Conservation (phyloP, 2,329 filamentous ascomycete species). For the Leptographium procerum region DNA sequence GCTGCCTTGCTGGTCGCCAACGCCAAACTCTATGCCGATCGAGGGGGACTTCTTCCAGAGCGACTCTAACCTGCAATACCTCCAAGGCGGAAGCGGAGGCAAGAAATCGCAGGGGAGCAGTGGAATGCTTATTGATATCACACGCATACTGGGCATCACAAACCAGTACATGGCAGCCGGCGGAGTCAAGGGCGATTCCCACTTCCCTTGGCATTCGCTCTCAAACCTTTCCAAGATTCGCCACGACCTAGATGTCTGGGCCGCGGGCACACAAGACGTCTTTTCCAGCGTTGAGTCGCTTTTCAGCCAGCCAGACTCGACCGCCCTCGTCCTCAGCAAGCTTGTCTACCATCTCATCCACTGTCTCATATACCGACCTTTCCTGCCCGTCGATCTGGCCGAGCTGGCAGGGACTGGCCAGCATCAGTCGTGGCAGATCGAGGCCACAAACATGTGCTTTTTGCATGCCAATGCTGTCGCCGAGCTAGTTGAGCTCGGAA, state of each 20-base stretch:
- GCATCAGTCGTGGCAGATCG: conserved; percentile 86
- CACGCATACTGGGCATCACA: conserved; percentile 69
- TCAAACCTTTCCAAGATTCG: conserved; percentile 79
- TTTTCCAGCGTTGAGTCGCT: conserved; percentile 66
- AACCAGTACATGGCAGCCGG: conserved; percentile 76
- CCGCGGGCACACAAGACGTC: conserved; percentile 65
- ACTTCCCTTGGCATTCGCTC: conserved; percentile 82
- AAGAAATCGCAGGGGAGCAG: conserved; percentile 65
- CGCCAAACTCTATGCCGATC: conserved; percentile 46
- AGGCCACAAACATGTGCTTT: conserved; percentile 78
- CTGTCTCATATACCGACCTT: conserved; percentile 77
- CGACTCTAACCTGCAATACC: conserved; percentile 64
- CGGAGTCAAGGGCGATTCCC: conserved; percentile 78
- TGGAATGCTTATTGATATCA: conserved; percentile 76
- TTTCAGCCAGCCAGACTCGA: conserved; percentile 69
- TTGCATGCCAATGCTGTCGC: conserved; percentile 80
- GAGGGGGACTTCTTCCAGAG: conserved; percentile 76
- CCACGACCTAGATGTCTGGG: conserved; percentile 77
- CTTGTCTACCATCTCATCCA: conserved; percentile 79
- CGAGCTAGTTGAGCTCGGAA: conserved; percentile 69
- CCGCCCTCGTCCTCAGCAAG: conserved; percentile 70
- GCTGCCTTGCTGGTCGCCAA: conserved; percentile 62
- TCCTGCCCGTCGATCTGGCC: conserved; percentile 71
- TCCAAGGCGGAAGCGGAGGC: conserved; percentile 49
- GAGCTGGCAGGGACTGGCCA: conserved; percentile 72